Percentiles rank a stretch among this genome's conserved stretches.
These are phyloP conservation scores for Penicillium subrubescens DNA, from an alignment of 495 filamentous ascomycete species.

Conservation along the genomic window DNA sequence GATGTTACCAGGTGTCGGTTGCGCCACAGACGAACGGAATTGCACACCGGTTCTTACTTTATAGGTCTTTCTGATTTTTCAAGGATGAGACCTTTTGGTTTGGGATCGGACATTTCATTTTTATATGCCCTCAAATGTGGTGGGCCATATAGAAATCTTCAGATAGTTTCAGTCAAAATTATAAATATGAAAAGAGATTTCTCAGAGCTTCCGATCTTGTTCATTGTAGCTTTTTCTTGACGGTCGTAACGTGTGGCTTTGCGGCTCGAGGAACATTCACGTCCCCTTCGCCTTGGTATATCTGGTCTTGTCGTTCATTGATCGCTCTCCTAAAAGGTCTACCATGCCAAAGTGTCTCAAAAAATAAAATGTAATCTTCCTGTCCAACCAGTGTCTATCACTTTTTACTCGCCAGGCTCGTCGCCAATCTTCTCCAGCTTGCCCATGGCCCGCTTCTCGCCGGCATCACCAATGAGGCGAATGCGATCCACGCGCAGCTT, in stretches of 20 bases:
- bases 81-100: slow-evolving; percentile 54
- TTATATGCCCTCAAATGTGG: slow-evolving; percentile 11
- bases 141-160: not conserved
- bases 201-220: not conserved
- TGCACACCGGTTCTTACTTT: slow-evolving; percentile 59
- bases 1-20: slow-evolving; percentile 62
- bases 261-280: not conserved
- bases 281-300: not conserved
- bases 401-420: slow-evolving; percentile 61
- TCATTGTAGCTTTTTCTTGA: not conserved
- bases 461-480: slow-evolving; percentile 85
- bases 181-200: not conserved
- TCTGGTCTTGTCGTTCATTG: not conserved
- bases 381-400: slow-evolving; percentile 11
- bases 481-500: slow-evolving; percentile 86
- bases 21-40: slow-evolving; percentile 63
- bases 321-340: slow-evolving; percentile 4
- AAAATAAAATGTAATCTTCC: slow-evolving; percentile 6
- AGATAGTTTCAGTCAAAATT: not conserved
- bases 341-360: slow-evolving; percentile 1
- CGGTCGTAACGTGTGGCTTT: not conserved
- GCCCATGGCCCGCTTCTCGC: slow-evolving; percentile 88
- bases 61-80: slow-evolving; percentile 48
- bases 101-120: slow-evolving; percentile 50
- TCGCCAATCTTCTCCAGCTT: slow-evolving; percentile 96